Base-by-base conservation (phyloP, 78 protist genomes). In the Thecamonas trahens region DNA sequence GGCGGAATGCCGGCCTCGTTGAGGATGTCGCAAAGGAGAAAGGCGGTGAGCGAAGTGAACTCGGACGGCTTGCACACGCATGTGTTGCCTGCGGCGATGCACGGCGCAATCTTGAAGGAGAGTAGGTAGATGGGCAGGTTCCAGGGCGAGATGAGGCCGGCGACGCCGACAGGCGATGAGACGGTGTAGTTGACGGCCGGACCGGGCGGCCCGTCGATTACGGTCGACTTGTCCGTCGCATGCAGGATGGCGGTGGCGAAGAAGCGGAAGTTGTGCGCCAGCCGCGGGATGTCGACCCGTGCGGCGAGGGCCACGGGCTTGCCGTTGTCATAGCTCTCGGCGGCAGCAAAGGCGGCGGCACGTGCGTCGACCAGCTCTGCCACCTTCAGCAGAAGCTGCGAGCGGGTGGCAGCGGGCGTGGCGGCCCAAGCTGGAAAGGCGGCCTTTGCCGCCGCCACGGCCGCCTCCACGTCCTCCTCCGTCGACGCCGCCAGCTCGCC, bases 21-120 rank as follows among this genome's bases (percentile, higher is more conserved):
- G 15, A 84, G 28, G 9, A 85, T 75, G 20, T 45, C 38, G 35
- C 72, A 42, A 28, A 91, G 80, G 26, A 79, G 28, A 22, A 17
- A 29, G 14, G 89, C 93, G 5, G 96, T 88, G 55, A 64, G 52
- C 18, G 91, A 62, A 17, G 93, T 85, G 35, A 91, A 34, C 45
- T 91, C 95, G 32, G 84, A 71, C 29, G 95, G 95, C 61, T 91
- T 91, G 57, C 66, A 49, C 26, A 91, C 95, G 61, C 61, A 42
- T 26, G 85, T 64, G 58, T 75, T 80, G 26, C 92, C 91, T 32
- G 40, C 18, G 13, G 88, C 91, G 44, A 91, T 37, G 9, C 94
- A 93, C 24, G 97, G 97, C 28, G 97, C 97, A 28, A 87, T 76
- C 64, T 92, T 92, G 94, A 93, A 92, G 17, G 92, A 76, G 45